Conservation (phyloP, 352 stramenopile genomes). For the Pythium vanterpoolii region DNA sequence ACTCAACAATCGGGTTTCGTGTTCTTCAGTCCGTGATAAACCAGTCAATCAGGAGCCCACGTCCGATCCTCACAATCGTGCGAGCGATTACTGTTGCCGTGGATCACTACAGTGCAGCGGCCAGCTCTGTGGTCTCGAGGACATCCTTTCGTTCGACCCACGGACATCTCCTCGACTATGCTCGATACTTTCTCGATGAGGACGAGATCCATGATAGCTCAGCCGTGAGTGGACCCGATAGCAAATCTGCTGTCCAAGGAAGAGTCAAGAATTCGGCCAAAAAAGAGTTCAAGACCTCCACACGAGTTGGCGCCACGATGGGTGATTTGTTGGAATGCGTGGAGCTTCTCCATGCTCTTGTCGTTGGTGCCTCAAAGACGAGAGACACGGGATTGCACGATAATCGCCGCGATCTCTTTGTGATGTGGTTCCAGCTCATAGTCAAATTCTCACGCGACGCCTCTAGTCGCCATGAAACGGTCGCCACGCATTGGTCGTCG, state of each 20-base stretch:
- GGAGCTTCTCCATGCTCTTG: neutral
- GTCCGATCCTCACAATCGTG: neutral
- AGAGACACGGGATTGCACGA: neutral
- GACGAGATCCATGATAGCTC: neutral
- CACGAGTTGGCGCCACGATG: neutral
- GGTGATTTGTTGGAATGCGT: neutral
- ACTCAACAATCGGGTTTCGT: neutral
- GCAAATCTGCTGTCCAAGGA: no score
- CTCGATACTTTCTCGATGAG: neutral
- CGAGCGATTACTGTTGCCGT: neutral
- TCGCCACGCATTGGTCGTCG: constrained; percentile 1
- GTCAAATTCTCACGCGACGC: neutral
- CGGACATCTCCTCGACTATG: neutral
- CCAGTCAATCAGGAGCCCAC: neutral
- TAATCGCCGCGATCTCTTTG: neutral
- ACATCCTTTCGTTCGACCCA: neutral
- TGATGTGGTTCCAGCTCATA: constrained; percentile 13
- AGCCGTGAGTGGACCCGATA: no score
- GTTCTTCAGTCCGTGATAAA: neutral
- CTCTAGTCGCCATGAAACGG: neutral
- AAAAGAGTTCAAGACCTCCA: neutral
- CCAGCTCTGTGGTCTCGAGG: neutral
- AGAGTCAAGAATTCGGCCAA: neutral
- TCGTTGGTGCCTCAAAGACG: neutral
- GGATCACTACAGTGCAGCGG: neutral